Percentiles rank a stretch among this genome's conserved stretches.
Evolutionary conservation across 2,329 filamentous ascomycete genomes (phyloP).

Genomic region (Xylaria sp.): DNA sequence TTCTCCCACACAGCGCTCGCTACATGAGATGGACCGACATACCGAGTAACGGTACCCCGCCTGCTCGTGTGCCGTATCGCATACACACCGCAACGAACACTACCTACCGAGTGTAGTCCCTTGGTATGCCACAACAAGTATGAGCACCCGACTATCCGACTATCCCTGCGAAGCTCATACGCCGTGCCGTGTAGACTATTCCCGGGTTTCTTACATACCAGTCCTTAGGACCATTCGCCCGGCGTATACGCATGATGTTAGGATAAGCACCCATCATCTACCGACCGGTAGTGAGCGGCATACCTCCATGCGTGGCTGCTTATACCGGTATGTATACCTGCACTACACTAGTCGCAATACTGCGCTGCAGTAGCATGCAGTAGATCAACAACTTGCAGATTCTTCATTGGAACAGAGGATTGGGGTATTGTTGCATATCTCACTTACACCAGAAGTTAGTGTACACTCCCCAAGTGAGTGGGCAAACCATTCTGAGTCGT

Average conservation of each 20-base stretch:
- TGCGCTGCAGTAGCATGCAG: constrained; percentile 1
- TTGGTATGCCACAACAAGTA: not conserved
- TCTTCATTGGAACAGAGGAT: no score
- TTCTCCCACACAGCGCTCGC: no score
- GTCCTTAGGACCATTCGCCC: not conserved
- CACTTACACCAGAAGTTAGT: not conserved
- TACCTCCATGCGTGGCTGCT: not conserved
- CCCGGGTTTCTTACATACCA: not conserved
- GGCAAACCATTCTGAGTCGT: not conserved
- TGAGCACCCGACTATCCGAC: constrained; percentile 15
- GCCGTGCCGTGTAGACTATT: constrained; percentile 8
- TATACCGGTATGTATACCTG: no score
- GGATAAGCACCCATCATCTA: constrained; percentile 5
- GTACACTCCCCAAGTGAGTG: no score
- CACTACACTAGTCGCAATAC: constrained; percentile 1
- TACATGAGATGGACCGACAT: no score
- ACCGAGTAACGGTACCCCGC: no score
- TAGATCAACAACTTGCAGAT: not conserved
- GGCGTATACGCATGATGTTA: not conserved
- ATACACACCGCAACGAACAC: constrained; percentile 22
- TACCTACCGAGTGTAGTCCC: no score
- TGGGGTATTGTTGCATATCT: constrained; percentile 1
- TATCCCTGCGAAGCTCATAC: constrained; percentile 5
- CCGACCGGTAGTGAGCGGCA: not conserved
- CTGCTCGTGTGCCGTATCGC: not conserved